A percentile compares a stretch with the other conserved stretches of the same genome.
Evolutionary conservation across 176 grass and related monocot genomes (phyloP).

Genomic region (Neostapfia colusana): DNA sequence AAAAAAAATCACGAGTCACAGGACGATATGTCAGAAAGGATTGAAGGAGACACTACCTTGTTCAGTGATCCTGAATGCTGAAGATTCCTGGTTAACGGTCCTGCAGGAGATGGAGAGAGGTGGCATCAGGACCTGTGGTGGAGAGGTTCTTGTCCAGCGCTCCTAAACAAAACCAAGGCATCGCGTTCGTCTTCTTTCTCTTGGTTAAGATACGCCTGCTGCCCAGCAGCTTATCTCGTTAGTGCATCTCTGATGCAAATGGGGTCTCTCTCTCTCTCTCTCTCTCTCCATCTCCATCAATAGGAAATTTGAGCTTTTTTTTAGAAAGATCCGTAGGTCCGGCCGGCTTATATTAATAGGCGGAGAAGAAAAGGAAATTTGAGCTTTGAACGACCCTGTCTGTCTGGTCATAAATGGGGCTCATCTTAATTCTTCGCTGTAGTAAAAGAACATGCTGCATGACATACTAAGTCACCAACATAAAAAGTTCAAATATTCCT

Average conservation of each 20-base stretch:
- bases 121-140: slow-evolving; percentile 1
- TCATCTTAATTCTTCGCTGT: too few species aligned
- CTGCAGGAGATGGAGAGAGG: background rate
- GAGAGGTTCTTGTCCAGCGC: slow-evolving; percentile 34
- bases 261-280: background rate
- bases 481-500: slow-evolving; percentile 51
- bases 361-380: too few species aligned
- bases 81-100: slow-evolving; percentile 19
- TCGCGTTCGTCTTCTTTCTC: background rate
- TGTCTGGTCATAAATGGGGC: slow-evolving; percentile 27
- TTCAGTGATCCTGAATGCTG: slow-evolving; percentile 5
- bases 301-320: slow-evolving; percentile 12
- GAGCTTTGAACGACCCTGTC: slow-evolving; percentile 29
- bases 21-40: background rate
- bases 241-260: slow-evolving; percentile 46
- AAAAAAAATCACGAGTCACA: slow-evolving; percentile 3
- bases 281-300: too few species aligned
- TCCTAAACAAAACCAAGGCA: slow-evolving; percentile 32
- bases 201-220: too few species aligned
- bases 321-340: too few species aligned
- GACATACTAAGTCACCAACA: slow-evolving; percentile 37
- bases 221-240: slow-evolving; percentile 13
- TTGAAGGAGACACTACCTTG: slow-evolving; percentile 12
- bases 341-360: too few species aligned
- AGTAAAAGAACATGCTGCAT: slow-evolving; percentile 22